Conservation (phyloP, 208 protist species). For the Acanthamoeba divionensis region DNA sequence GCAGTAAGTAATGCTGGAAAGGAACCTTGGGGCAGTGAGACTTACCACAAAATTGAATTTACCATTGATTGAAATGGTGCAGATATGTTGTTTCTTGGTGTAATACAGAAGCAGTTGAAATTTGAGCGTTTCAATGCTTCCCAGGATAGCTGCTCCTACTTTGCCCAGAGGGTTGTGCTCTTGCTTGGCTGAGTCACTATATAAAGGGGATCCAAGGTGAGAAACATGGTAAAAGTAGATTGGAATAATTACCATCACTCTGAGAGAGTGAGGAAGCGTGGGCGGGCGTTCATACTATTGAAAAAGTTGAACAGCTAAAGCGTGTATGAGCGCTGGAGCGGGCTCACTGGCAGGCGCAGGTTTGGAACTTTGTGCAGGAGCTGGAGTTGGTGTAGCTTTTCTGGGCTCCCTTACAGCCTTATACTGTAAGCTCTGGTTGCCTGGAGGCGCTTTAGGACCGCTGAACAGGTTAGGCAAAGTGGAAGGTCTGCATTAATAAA, state of each 20-base stretch:
- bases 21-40: too few relatives aligned
- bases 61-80: neutral
- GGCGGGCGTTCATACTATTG: neutral
- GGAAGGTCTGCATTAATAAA: neutral
- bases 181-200: neutral
- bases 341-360: neutral
- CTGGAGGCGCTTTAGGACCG: neutral
- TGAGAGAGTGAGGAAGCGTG: neutral
- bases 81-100: conserved; percentile 40
- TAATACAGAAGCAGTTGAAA: conserved; percentile 39
- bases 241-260: too few relatives aligned
- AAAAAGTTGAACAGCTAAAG: conserved; percentile 23
- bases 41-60: conserved; percentile 33
- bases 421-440: conserved; percentile 33
- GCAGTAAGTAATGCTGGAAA: too few relatives aligned
- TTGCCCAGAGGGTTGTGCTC: conserved; percentile 29
- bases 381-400: neutral
- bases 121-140: neutral
- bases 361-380: neutral
- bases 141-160: conserved; percentile 14
- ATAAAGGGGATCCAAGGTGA: neutral
- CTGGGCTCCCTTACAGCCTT: neutral
- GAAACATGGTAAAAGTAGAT: neutral
- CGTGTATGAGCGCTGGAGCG: conserved; percentile 1
- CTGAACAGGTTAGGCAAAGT: neutral